Evolutionary conservation across 495 filamentous ascomycete genomes (phyloP).

Genomic region (Hyaloscypha bicolor): DNA sequence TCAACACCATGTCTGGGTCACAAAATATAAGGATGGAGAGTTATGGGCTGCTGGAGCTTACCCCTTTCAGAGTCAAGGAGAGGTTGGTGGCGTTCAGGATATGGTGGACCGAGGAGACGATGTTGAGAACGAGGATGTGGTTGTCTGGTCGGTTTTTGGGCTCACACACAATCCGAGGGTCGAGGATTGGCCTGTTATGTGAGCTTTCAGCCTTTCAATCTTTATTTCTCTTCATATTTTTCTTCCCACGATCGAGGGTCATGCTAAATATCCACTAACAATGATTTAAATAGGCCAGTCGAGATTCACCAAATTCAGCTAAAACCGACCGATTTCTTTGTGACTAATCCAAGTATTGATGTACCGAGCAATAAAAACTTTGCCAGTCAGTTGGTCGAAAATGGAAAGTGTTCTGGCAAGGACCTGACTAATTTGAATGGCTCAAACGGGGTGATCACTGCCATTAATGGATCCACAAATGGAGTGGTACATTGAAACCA

Average conservation of each 20-base stretch:
- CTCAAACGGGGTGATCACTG: background rate
- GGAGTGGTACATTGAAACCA: background rate
- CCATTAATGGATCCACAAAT: background rate
- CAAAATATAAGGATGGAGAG: constrained; percentile 40
- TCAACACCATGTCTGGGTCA: constrained; percentile 42
- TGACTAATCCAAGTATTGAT: constrained; percentile 71
- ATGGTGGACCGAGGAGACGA: constrained; percentile 42
- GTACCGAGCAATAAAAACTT: constrained; percentile 63
- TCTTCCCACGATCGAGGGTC: no score
- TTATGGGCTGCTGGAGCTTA: constrained; percentile 44
- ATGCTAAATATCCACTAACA: background rate
- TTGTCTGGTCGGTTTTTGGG: constrained; percentile 64
- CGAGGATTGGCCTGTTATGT: constrained; percentile 61
- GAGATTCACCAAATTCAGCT: constrained; percentile 61
- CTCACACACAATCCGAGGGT: constrained; percentile 59
- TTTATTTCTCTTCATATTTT: background rate
- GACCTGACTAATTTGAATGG: background rate
- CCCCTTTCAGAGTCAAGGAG: constrained; percentile 48
- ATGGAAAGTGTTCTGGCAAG: background rate
- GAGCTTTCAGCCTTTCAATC: background rate
- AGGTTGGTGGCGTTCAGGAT: constrained; percentile 33
- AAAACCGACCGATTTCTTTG: constrained; percentile 74
- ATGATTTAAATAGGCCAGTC: constrained; percentile 46
- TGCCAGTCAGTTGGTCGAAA: constrained; percentile 25
- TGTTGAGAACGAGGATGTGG: constrained; percentile 50